A percentile compares a stretch with the other conserved stretches of the same genome.
These are phyloP conservation scores for Phytophthora palmivora DNA, from an alignment of 352 stramenopile genomes.

Conservation along the genomic window DNA sequence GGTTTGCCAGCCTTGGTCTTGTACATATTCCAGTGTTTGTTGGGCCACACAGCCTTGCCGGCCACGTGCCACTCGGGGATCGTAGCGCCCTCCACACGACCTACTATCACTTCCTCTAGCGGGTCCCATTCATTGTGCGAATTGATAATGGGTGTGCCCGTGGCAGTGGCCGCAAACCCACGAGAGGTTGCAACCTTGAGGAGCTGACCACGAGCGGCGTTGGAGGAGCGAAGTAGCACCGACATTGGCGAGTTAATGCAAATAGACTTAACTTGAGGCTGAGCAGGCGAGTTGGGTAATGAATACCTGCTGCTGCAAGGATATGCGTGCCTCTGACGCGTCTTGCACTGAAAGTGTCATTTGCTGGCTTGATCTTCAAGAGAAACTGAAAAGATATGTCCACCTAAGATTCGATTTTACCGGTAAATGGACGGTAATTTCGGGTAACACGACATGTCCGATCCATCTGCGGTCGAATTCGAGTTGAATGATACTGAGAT, in stretches of 20 bases:
- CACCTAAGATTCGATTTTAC: slow-evolving; percentile 11
- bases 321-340: background rate
- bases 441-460: too few species aligned
- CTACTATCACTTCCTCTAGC: slow-evolving; percentile 92
- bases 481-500: too few species aligned
- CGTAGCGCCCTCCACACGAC: slow-evolving; percentile 85
- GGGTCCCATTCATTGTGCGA: slow-evolving; percentile 93
- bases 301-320: background rate
- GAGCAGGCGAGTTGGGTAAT: slow-evolving; percentile 26
- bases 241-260: slow-evolving; percentile 4
- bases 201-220: slow-evolving; percentile 6
- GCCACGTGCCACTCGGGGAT: slow-evolving; percentile 93
- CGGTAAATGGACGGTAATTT: too few species aligned
- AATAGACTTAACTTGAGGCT: slow-evolving; percentile 9
- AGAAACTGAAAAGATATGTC: slow-evolving; percentile 18
- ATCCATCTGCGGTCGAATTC: too few species aligned
- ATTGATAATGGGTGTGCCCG: slow-evolving; percentile 79
- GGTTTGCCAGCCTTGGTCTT: slow-evolving; percentile 80
- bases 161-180: slow-evolving; percentile 30
- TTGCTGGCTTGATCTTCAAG: slow-evolving; percentile 29
- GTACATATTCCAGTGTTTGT: slow-evolving; percentile 92
- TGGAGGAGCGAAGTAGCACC: slow-evolving; percentile 9
- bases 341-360: slow-evolving; percentile 11
- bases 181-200: slow-evolving; percentile 17
- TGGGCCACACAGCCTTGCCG: slow-evolving; percentile 90